Conservation (phyloP, 2,329 filamentous ascomycete genomes). For the Pseudogymnoascus sp. region DNA sequence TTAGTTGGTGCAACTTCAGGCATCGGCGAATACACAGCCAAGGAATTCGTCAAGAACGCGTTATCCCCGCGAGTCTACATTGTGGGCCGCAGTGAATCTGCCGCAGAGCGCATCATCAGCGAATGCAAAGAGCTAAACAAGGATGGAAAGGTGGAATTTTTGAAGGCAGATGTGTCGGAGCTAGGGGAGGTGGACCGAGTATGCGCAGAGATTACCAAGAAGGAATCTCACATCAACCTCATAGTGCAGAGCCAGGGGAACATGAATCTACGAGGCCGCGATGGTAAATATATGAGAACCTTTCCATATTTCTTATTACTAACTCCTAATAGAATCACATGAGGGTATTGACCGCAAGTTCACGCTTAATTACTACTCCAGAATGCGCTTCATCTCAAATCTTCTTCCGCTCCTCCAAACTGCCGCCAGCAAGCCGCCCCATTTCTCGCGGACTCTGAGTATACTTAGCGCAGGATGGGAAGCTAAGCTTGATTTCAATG, state of each 20-base stretch:
- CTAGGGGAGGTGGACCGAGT: conserved; percentile 42
- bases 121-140: conserved; percentile 40
- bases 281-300: conserved; percentile 17
- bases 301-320: neutral
- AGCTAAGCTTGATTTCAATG: conserved; percentile 38
- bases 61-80: conserved; percentile 39
- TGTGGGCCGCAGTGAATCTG: conserved; percentile 39
- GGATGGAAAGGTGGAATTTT: conserved; percentile 39
- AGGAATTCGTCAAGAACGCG: conserved; percentile 37
- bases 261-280: conserved; percentile 27
- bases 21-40: conserved; percentile 42
- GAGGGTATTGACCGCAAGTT: conserved; percentile 26
- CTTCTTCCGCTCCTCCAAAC: conserved; percentile 46
- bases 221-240: conserved; percentile 47
- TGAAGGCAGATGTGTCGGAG: conserved; percentile 39
- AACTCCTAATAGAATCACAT: conserved; percentile 17
- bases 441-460: conserved; percentile 47
- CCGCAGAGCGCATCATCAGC: conserved; percentile 34
- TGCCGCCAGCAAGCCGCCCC: conserved; percentile 29
- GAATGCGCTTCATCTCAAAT: conserved; percentile 49
- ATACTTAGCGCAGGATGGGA: conserved; percentile 49
- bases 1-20: conserved; percentile 41
- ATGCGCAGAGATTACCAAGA: conserved; percentile 42
- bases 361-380: conserved; percentile 43
- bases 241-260: conserved; percentile 47